Conservation (phyloP, 192 early-diverging fungal species). For the Coemansia sp. region DNA sequence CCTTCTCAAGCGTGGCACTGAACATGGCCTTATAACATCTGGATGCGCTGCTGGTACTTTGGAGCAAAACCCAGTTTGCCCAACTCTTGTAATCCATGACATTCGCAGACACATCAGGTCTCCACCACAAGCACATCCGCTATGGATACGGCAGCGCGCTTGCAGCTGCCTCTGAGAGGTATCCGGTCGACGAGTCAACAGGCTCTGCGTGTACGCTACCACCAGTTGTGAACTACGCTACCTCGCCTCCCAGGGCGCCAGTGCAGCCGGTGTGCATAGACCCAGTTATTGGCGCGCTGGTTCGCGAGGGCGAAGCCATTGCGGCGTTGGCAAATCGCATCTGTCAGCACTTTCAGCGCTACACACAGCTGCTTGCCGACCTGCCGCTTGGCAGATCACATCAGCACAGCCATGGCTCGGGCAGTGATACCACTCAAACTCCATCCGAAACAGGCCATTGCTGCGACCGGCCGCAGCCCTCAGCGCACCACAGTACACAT, state of each 20-base stretch:
- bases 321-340: constrained; percentile 11
- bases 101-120: not conserved
- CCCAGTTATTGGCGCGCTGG: constrained; percentile 11
- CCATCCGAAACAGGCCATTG: not conserved
- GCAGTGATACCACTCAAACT: not conserved
- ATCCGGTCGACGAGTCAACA: not conserved
- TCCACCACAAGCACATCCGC: not conserved
- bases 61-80: not conserved
- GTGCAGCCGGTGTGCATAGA: not conserved
- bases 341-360: constrained; percentile 19
- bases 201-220: not conserved
- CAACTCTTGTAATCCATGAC: not conserved
- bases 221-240: not conserved
- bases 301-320: constrained; percentile 21
- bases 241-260: not conserved
- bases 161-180: not conserved
- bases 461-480: not conserved
- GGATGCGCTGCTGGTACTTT: not conserved
- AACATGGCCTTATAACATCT: not conserved
- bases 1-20: no score
- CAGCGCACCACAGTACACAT: not conserved
- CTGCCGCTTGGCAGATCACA: not conserved
- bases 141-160: not conserved
- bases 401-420: not conserved
- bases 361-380: constrained; percentile 23